Evolutionary conservation across 805 yeast species (phyloP), one percentile per base, ranked within the genome.

Genomic region (Nakazawaea wickerhamii): DNA sequence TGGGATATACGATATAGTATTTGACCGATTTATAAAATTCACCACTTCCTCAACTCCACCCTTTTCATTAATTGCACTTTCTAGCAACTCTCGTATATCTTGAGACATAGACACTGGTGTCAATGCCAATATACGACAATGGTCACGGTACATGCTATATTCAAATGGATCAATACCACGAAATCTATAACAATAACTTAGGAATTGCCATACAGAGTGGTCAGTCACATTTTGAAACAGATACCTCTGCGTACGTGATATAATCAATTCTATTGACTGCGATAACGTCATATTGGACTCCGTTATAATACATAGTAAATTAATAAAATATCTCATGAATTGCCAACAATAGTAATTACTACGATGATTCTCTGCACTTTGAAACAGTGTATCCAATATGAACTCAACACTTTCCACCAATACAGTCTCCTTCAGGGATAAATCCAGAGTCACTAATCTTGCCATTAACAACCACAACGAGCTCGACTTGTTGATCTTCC

Each of bases 341-440:
- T 57, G 51, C 65, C 72, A 64, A 0, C 78, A 75, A 42, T 73
- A 74, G 50, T 75, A 75, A 51, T 73, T 75, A 33, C 63, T 51
- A 8, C 68, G 68, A 49, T 75, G 81, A 10, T 53, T 46, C 19
- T 46, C 52, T 0, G 65, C 64, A 0, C 79, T 69, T 7, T 37
- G 38, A 2, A 58, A 41, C 1, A 73, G 59, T 1, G 50, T 38
- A 4, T 45, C 46, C 8, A 48, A 10, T 13, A 47, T 19, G 30
- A 31, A 32, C 8, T 25, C 9, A 17, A 25, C 10, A 17, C 13
- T 17, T 19, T 3, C 20, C 4, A 22, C n/a, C 25, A 41, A 14
- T 8, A 10, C 6, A 15, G 22, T 13, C 14, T 10, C 31, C 3
- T 28, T n/a, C 6, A n/a, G 7, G n/a, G 11, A 13, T 28, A n/a